Evolutionary conservation across 805 yeast genomes (phyloP), one percentile per base, ranked within the genome.

Genomic region (Myxozyma vanderwaltii): DNA sequence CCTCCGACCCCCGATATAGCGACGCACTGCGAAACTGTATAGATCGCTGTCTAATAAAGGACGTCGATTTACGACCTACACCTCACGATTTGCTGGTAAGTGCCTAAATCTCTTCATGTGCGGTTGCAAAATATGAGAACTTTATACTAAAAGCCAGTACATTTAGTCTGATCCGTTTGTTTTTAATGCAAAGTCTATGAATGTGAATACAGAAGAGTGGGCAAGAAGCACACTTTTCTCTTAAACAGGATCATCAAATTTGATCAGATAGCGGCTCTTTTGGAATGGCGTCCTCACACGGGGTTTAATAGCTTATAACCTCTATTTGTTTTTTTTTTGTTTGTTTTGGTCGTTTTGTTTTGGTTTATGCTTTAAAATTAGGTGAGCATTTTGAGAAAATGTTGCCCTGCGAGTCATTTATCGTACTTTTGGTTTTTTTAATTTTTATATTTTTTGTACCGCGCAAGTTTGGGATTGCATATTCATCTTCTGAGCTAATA

Each of bases 31-130:
- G 89, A 63, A 78, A 79, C 51, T 89, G 91, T 70, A 86, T 92
- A 17, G 86, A 84, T 63, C 74, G 80, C 40, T 91, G 97, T 68
- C 77, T 91, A 68, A 78, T 82, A 45, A 89, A 86, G 70, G 91
- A 87, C 63, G 89, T 85, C 46, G 81, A 78, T 53, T 49, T 31
- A 19, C 78, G 99, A 59, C 84, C 88, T 23, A 83, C 86, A 0
- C 96, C 96, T 0, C 81, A 82, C 65, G 90, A 88, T 46, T 74
- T 94, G 26, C 74, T 88, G 47, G 65, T 56, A 51, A 15, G 62
- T 38, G 8, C 6, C 19, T 24, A n/a, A 15, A 12, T 8, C 12
- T 43, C 24, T 43, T 33, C 1, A 44, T 35, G 4, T n/a, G 29
- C 24, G 6, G 5, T 39, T 12, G 24, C 44, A 7, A 17, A 24